Percentiles rank a stretch among this genome's conserved stretches.
Conservation (phyloP, 805 yeast genomes). For the Metschnikowia colocasiae region DNA sequence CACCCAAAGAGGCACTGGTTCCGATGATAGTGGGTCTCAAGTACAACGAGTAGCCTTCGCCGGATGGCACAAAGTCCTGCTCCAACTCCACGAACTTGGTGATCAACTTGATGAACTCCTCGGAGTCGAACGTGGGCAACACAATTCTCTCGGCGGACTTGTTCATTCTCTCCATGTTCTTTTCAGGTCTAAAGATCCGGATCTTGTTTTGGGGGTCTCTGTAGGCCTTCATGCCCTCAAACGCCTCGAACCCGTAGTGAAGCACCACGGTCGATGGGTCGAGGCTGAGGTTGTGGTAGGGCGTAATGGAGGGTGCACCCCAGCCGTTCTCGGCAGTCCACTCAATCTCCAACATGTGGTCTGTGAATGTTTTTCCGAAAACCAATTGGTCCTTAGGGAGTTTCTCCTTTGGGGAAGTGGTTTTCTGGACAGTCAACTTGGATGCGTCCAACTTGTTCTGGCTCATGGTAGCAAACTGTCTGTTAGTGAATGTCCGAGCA, state of each 20-base stretch:
- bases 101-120: conserved; percentile 70
- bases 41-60: conserved; percentile 87
- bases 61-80: conserved; percentile 73
- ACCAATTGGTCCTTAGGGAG: conserved; percentile 39
- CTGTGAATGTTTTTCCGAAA: conserved; percentile 61
- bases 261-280: conserved; percentile 90
- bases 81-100: conserved; percentile 75
- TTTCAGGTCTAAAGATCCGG: conserved; percentile 86
- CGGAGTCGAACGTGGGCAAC: conserved; percentile 80
- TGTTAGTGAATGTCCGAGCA: conserved; percentile 5
- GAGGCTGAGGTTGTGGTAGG: conserved; percentile 69
- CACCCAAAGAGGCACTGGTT: conserved; percentile 86
- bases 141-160: conserved; percentile 84
- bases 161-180: conserved; percentile 90
- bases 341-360: conserved; percentile 83
- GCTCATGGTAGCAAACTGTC: conserved; percentile 18
- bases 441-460: conserved; percentile 36
- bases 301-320: conserved; percentile 84
- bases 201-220: conserved; percentile 48
- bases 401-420: conserved; percentile 34
- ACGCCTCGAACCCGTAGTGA: conserved; percentile 92
- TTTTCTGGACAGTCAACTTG: conserved; percentile 34
- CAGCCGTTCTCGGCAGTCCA: conserved; percentile 81
- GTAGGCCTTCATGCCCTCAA: conserved; percentile 96
- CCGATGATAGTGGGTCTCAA: conserved; percentile 95